Conservation (phyloP, 176 grass and related monocot species). For the Lolium perenne region DNA sequence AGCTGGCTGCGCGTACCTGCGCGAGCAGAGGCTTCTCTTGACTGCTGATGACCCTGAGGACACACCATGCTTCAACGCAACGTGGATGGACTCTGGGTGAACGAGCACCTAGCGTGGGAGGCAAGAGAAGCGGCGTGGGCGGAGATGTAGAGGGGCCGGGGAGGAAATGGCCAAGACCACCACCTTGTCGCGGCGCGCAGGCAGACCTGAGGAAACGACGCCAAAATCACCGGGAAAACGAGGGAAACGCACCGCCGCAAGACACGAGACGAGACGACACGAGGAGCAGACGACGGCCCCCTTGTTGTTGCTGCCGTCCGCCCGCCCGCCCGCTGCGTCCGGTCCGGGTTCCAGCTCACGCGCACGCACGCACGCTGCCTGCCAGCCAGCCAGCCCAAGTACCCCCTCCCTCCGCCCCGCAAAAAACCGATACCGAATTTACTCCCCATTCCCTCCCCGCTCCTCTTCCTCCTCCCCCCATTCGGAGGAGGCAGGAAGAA, state of each 20-base stretch:
- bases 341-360: constrained; percentile 38
- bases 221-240: not conserved
- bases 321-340: not conserved
- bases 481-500: constrained; percentile 53
- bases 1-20: too few relatives aligned
- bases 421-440: constrained; percentile 44
- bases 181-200: not conserved
- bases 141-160: not conserved
- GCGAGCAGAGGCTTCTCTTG: too few relatives aligned
- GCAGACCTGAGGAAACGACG: not conserved
- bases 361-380: not conserved
- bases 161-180: not conserved
- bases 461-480: constrained; percentile 16
- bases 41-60: too few relatives aligned
- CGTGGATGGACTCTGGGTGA: too few relatives aligned
- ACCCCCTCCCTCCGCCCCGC: not conserved
- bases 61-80: too few relatives aligned
- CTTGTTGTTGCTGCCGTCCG: not conserved
- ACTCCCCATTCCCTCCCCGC: constrained; percentile 11
- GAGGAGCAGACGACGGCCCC: constrained; percentile 16
- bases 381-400: not conserved
- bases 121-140: not conserved
- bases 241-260: not conserved
- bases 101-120: too few relatives aligned
- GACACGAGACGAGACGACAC: not conserved